Percentiles rank a stretch among this genome's conserved stretches.
phyloP scores from a whole-genome alignment of 495 filamentous ascomycete genomes.

The Collariella sp. region DNA sequence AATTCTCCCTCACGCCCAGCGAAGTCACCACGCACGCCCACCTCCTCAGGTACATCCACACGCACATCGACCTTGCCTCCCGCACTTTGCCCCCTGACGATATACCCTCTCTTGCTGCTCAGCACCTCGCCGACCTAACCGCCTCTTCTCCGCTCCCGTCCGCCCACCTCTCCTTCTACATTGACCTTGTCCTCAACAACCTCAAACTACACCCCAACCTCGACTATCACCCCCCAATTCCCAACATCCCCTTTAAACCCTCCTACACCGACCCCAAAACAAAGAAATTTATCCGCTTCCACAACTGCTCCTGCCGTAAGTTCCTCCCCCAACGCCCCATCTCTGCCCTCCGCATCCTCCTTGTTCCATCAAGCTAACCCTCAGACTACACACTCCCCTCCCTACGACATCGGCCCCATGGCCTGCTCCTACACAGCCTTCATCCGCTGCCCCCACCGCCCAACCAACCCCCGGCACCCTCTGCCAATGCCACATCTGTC shows the following conservation, averaged over 20 bases:
- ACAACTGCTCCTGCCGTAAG: constrained; percentile 19
- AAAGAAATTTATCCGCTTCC: background rate
- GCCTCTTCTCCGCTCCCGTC: background rate
- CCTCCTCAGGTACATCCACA: constrained; percentile 14
- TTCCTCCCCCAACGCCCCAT: background rate
- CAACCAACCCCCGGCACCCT: too few relatives aligned
- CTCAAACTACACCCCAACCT: background rate
- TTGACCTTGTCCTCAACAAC: background rate
- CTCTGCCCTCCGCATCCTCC: too few relatives aligned
- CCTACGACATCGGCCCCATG: constrained; percentile 1
- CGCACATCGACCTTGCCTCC: background rate
- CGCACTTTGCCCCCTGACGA: background rate
- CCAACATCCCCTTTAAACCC: background rate
- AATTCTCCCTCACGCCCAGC: background rate
- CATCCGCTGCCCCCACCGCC: too few relatives aligned
- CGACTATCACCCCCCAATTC: background rate
- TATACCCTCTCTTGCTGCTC: background rate
- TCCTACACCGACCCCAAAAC: background rate
- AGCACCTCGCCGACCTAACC: background rate
- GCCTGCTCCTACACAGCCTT: too few relatives aligned
- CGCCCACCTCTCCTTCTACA: background rate
- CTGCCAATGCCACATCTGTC: too few relatives aligned
- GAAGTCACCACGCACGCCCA: constrained; percentile 3
- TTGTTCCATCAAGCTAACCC: too few relatives aligned
- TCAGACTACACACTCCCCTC: too few relatives aligned